A percentile compares a stretch with the other conserved stretches of the same genome.
Evolutionary conservation across 768 basidiomycete species (phyloP).

Genomic region (Nevesoporus exiguus): DNA sequence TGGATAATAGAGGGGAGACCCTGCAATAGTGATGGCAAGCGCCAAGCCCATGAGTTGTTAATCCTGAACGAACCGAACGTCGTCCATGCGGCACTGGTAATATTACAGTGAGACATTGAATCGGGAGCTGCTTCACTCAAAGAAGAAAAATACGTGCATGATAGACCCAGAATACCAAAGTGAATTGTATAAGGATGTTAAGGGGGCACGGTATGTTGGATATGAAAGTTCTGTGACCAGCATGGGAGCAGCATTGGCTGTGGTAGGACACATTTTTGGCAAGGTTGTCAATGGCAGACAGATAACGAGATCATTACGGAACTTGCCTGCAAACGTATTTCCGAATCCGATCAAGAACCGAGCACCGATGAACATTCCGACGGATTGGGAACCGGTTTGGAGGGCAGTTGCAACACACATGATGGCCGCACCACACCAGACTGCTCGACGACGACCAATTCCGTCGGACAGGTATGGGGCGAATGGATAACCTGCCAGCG

Average conservation of each 20-base stretch:
- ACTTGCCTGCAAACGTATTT: slow-evolving; percentile 61
- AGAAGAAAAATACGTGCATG: slow-evolving; percentile 43
- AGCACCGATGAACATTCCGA: slow-evolving; percentile 79
- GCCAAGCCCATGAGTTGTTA: slow-evolving; percentile 71
- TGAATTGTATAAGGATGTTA: slow-evolving; percentile 79
- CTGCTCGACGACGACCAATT: slow-evolving; percentile 61
- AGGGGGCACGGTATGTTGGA: slow-evolving; percentile 73
- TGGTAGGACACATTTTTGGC: background rate
- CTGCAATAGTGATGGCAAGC: slow-evolving; percentile 74
- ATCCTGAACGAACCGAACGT: slow-evolving; percentile 80
- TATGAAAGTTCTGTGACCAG: slow-evolving; percentile 85
- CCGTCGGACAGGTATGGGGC: slow-evolving; percentile 71
- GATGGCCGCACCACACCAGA: slow-evolving; percentile 66
- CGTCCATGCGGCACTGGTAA: slow-evolving; percentile 69
- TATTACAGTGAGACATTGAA: background rate
- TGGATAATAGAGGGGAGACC: slow-evolving; percentile 66
- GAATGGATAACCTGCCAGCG: slow-evolving; percentile 64
- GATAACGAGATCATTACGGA: background rate
- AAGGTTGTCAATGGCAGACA: too few species aligned
- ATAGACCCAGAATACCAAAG: slow-evolving; percentile 87
- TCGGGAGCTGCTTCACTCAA: too few species aligned
- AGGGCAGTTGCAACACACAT: slow-evolving; percentile 67
- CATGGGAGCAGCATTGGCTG: slow-evolving; percentile 74
- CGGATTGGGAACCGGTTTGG: slow-evolving; percentile 68
- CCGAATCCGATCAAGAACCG: slow-evolving; percentile 79